Evolutionary conservation across 1,284 basidiomycete genomes (phyloP).

Genomic region (Phylloboletellus chloephorus): DNA sequence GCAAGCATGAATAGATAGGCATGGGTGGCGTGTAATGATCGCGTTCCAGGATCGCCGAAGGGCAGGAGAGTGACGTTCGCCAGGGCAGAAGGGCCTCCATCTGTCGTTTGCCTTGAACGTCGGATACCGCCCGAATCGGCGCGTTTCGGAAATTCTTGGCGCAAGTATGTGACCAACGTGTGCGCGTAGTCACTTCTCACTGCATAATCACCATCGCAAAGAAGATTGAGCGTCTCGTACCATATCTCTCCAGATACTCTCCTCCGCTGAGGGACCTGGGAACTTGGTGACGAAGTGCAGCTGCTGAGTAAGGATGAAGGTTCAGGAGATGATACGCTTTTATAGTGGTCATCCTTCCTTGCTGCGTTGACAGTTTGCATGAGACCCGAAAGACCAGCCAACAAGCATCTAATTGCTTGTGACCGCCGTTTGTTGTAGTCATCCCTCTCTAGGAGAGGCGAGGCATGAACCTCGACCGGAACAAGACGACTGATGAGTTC

Average conservation of each 20-base stretch:
- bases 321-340: constrained; percentile 20
- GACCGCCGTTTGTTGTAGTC: constrained; percentile 46
- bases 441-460: constrained; percentile 42
- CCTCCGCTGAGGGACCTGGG: constrained; percentile 53
- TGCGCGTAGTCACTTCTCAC: constrained; percentile 74
- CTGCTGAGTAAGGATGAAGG: constrained; percentile 20
- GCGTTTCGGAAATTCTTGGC: constrained; percentile 65
- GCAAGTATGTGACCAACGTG: constrained; percentile 69
- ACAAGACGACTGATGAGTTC: constrained; percentile 80
- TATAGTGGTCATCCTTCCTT: constrained; percentile 32
- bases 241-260: constrained; percentile 77
- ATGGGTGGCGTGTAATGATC: constrained; percentile 74
- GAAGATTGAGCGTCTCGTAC: constrained; percentile 81
- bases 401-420: constrained; percentile 68
- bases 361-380: constrained; percentile 56
- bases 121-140: constrained; percentile 42
- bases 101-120: constrained; percentile 38
- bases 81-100: constrained; percentile 42
- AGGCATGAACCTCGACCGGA: constrained; percentile 61
- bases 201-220: constrained; percentile 71
- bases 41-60: constrained; percentile 59
- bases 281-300: constrained; percentile 18
- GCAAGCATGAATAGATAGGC: constrained; percentile 76
- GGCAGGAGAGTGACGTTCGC: constrained; percentile 43
- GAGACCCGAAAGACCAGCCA: constrained; percentile 71